These are phyloP conservation scores for Arctostaphylos glauca DNA, from an alignment of 148 eudicot genomes.

Conservation along the genomic window DNA sequence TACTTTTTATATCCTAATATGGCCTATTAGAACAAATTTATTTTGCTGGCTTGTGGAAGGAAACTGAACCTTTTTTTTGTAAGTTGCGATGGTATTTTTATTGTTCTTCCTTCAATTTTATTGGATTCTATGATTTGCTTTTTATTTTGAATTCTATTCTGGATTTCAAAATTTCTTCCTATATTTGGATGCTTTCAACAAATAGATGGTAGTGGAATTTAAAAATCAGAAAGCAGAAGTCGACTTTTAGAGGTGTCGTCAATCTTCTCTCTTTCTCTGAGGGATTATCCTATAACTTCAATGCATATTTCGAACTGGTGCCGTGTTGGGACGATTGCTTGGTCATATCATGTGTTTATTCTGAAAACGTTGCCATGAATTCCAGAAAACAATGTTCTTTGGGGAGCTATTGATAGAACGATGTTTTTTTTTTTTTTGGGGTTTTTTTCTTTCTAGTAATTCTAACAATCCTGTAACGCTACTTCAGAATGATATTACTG, in stretches of 20 bases:
- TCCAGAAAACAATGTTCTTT: neutral
- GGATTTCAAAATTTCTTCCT: too few species aligned
- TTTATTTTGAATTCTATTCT: too few species aligned
- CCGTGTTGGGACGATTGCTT: neutral
- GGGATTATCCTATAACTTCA: neutral
- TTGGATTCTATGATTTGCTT: too few species aligned
- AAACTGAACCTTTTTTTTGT: too few species aligned
- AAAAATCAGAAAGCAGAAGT: constrained; percentile 46
- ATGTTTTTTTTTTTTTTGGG: neutral
- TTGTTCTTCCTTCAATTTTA: too few species aligned
- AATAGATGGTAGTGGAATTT: constrained; percentile 42
- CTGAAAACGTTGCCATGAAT: neutral
- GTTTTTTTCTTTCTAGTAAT: neutral
- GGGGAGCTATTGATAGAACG: neutral
- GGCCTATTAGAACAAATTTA: too few species aligned
- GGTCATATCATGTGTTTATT: constrained; percentile 4
- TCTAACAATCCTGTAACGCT: neutral
- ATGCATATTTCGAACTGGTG: neutral
- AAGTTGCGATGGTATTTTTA: too few species aligned
- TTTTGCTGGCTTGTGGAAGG: too few species aligned
- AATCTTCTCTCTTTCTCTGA: neutral
- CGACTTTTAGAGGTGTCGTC: constrained; percentile 43
- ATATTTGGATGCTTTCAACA: neutral
- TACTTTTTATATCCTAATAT: too few species aligned
- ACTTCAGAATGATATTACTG: constrained; percentile 71